Conservation (phyloP, 805 yeast species). For the Myxozyma kluyveri region DNA sequence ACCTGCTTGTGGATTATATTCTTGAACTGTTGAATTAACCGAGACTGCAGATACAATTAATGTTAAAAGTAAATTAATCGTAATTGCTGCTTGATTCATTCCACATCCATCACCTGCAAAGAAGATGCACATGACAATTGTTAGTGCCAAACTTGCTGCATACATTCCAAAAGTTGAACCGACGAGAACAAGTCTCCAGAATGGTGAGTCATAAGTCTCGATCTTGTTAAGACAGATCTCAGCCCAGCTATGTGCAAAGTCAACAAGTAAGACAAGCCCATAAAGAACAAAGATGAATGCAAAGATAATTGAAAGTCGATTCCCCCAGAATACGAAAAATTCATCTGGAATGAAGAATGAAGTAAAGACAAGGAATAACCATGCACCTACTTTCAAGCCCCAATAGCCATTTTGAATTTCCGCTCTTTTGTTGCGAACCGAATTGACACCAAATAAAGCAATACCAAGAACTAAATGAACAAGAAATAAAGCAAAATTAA, state of each 20-base stretch:
- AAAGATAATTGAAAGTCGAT: conserved; percentile 77
- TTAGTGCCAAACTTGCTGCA: conserved; percentile 65
- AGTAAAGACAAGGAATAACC: conserved; percentile 54
- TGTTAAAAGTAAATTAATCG: conserved; percentile 67
- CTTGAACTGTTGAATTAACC: conserved; percentile 80
- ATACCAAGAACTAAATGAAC: conserved; percentile 71
- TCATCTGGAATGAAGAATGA: conserved; percentile 82
- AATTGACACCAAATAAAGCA: conserved; percentile 67
- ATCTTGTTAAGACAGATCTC: conserved; percentile 90
- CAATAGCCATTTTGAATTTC: conserved; percentile 89
- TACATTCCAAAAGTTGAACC: conserved; percentile 91
- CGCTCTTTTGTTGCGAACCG: conserved; percentile 74
- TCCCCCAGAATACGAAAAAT: conserved; percentile 88
- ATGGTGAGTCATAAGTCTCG: conserved; percentile 68
- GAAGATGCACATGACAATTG: conserved; percentile 73
- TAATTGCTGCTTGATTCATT: conserved; percentile 84
- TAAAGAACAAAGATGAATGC: conserved; percentile 86
- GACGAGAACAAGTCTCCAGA: conserved; percentile 78
- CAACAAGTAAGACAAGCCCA: conserved; percentile 86
- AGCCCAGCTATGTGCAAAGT: conserved; percentile 98
- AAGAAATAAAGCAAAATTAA: conserved; percentile 81
- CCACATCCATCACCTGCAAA: conserved; percentile 80
- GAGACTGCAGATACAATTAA: conserved; percentile 66
- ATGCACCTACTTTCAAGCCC: conserved; percentile 67
- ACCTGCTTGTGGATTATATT: conserved; percentile 91